Conservation (phyloP, 805 yeast genomes). For the Cyberlindnera euphorbiiphila region DNA sequence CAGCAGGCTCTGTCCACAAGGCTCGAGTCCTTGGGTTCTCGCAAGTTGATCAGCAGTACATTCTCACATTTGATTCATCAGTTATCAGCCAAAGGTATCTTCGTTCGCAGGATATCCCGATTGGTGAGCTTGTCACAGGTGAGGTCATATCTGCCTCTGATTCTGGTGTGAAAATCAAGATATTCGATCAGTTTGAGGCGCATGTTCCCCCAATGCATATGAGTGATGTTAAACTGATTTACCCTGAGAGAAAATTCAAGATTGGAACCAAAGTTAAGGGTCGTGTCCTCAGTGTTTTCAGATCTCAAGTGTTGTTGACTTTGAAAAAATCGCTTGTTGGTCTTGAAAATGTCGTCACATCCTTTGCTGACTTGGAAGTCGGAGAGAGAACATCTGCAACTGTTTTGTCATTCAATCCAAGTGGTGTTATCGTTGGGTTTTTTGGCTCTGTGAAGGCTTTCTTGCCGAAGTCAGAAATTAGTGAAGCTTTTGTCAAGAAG, state of each 20-base stretch:
- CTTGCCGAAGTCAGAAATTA: constrained; percentile 82
- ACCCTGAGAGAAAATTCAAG: constrained; percentile 91
- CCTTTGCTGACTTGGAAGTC: constrained; percentile 52
- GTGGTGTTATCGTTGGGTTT: constrained; percentile 82
- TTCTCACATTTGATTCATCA: constrained; percentile 65
- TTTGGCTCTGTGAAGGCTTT: constrained; percentile 77
- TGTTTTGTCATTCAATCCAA: constrained; percentile 62
- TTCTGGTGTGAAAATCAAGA: constrained; percentile 62
- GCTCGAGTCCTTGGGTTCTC: constrained; percentile 79
- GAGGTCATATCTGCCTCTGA: constrained; percentile 52
- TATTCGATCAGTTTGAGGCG: constrained; percentile 68
- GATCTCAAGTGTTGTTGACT: constrained; percentile 57
- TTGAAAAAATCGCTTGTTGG: constrained; percentile 81
- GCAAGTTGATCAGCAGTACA: constrained; percentile 58
- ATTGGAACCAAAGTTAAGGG: constrained; percentile 78
- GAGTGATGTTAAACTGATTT: constrained; percentile 76
- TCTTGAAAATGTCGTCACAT: constrained; percentile 34
- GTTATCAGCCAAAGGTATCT: constrained; percentile 63
- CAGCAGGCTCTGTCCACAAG: constrained; percentile 57
- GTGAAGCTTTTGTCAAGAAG: constrained; percentile 77
- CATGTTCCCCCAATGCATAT: constrained; percentile 71
- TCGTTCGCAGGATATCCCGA: constrained; percentile 65
- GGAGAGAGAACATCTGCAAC: constrained; percentile 64
- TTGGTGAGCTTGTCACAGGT: constrained; percentile 61
- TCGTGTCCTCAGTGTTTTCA: constrained; percentile 54